Evolutionary conservation across 176 grass and related monocot species (phyloP), one percentile per base, ranked within the genome.

Genomic region (Oryza coarctata): DNA sequence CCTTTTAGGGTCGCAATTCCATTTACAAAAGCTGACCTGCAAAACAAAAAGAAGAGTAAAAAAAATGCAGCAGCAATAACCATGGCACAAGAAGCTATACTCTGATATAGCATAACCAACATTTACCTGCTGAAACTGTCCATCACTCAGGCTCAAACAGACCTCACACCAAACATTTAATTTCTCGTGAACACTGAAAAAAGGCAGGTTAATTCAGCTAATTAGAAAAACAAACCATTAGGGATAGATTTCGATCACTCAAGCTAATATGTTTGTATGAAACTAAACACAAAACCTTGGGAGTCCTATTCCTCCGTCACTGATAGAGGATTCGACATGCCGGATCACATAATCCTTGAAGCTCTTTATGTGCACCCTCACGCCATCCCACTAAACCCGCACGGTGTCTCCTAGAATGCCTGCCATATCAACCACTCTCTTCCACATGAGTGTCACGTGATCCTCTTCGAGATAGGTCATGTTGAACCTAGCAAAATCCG

Each of bases 11-110:
- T 98, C 6, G 87, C 89, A 72, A 98, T 93, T 67, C 95, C 80
- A 26, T 98, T 98, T 13, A 88, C 95, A 76, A 98, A 98, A 98
- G 80, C 95, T 94, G 79, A 98, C 95, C 95, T 98, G 75, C 65
- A 60, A 75, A 20, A 68, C 12, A 39, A 52, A 71, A 65, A 32
- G 20, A 28, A 11, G 12, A 45, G 43, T 45, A 45, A 45, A 45
- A 45, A 14, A n/a, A n/a, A n/a, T n/a, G n/a, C n/a, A n/a, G 43
- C 11, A 45, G 43, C 13, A 45, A 45, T 12, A 45, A 45, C 43
- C 43, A 45, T 15, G 13, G 13, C 43, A 45, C 9, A 45, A 45
- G 43, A 45, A 45, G 43, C 43, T 15, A 45, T 15, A 45, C 43
- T 5, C 43, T 4, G 43, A 45, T 45, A 45, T 39, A 45, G 14